Evolutionary conservation across 2,329 filamentous ascomycete genomes (phyloP), one percentile per base, ranked within the genome.

Genomic region (Aspergillus thermomutatus): DNA sequence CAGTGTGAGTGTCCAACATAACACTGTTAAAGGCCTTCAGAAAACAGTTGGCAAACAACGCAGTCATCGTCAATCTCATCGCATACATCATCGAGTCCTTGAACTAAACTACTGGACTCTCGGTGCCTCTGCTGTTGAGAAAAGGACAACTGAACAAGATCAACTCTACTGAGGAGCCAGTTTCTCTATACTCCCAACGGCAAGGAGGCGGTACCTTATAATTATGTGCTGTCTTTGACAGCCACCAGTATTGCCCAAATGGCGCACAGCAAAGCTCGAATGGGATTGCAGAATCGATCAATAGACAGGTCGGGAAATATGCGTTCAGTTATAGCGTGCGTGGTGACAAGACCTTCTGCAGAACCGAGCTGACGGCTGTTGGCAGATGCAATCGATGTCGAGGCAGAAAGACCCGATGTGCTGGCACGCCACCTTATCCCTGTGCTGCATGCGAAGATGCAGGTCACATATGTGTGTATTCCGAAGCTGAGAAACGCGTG

Each of bases 301-400:
- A 61, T 66, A 27, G 63, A 67, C 37, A 66, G 58, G 3, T 56
- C 63, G 17, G 57, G 49, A 26, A 48, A 53, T 11, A 57, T 60
- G 48, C 61, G 68, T 21, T 70, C 68, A 14, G 65, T 67, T 58
- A 66, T 71, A 56, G 68, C 68, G 64, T 70, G 63, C 27, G 66
- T 60, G 25, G 25, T 14, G 26, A 19, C 23, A 26, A 26, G 14
- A 46, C 19, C 17, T 41, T 11, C 8, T 41, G 14, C 21, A 27
- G 14, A 8, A 19, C 34, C 27, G 9, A 11, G 40, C 57, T 61
- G 45, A 61, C 21, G 23, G 2, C 19, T 14, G 25, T 19, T 27
- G 21, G 49, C 58, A 70, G 68, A 49, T 73, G 73, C 60, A 72
- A 74, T 61, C 72, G 72, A 49, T 75, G 73, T 55, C 69, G 72